Base-by-base conservation (phyloP, 371 early-diverging fungal genomes). In the Mucor lusitanicus region DNA sequence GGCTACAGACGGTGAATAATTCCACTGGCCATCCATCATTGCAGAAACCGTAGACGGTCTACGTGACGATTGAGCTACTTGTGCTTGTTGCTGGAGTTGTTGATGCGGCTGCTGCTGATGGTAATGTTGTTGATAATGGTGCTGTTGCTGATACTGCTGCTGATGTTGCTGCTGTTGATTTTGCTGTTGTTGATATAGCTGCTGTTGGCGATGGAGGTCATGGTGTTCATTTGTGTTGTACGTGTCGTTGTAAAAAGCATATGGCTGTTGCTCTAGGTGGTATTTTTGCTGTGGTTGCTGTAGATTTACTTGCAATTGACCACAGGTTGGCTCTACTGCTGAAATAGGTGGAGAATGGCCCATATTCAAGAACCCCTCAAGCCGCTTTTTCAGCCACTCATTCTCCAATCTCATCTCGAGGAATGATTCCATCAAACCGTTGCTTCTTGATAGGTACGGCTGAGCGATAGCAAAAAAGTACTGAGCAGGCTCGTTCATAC, bases 351-450 rank as follows among this genome's bases (percentile, higher is more conserved):
- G 32, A 3, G 55, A 32, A 55, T n/a, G 32, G 28, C 15, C 2
- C 32, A 55, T 27, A 28, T 3, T 48, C n/a, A 63, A 1, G 27
- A 63, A 13, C 21, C 72, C 70, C 46, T 69, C 54, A 13, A 81
- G 59, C 30, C 73, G 69, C 15, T 76, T 59, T 33, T 66, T 68
- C 8, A 85, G 58, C 60, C 71, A 64, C 53, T 80, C 80, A 46
- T 85, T 82, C 62, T 85, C 85, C 33, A 75, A 67, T 59, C 76
- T 79, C 13, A 82, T 66, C 33, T 85, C 83, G 19, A 80, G 57
- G 40, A 82, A 79, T 2, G 75, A 72, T 69, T 82, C 85, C 7
- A 85, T 33, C 53, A 76, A 61, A 21, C 68, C 50, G 21, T 71
- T 73, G 21, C 72, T 72, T 59, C 64, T 78, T 21, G 82, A 76